A percentile compares a stretch with the other conserved stretches of the same genome.
phyloP scores from a whole-genome alignment of 257 asterid genomes.

The Thymus mandschuricus region DNA sequence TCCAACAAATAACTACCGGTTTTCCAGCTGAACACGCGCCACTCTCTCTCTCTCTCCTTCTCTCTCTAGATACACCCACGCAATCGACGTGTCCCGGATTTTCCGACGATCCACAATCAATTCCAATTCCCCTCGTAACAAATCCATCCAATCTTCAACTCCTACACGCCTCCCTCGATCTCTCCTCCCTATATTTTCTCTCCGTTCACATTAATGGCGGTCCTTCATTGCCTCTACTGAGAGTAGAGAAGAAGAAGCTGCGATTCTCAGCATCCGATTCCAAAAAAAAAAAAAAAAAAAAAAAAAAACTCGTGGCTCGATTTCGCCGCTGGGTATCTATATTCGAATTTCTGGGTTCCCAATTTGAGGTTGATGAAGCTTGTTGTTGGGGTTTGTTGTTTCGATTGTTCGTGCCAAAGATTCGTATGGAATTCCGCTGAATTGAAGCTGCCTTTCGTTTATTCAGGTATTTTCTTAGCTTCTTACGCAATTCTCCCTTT shows the following conservation, averaged over 20 bases:
- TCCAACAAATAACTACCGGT: constrained; percentile 26
- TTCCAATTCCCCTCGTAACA: constrained; percentile 1
- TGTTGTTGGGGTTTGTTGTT: constrained; percentile 20
- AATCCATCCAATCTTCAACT: not conserved
- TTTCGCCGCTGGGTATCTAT: not conserved
- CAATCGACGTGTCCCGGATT: constrained; percentile 25
- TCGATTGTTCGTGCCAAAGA: constrained; percentile 5
- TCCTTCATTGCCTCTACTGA: constrained; percentile 31
- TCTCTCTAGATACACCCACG: not conserved
- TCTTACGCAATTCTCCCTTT: not conserved
- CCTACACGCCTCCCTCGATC: not conserved
- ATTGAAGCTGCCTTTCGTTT: constrained; percentile 24
- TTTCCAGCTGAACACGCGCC: too few relatives aligned
- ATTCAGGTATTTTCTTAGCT: constrained; percentile 18
- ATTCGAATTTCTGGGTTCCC: not conserved
- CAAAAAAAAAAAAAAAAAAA: not conserved
- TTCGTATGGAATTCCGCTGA: constrained; percentile 35
- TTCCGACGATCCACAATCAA: constrained; percentile 25
- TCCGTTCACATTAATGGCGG: constrained; percentile 28
- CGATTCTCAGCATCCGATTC: constrained; percentile 33
- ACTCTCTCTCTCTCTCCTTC: too few relatives aligned
- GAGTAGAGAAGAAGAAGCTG: constrained; percentile 14
- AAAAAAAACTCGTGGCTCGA: constrained; percentile 4
- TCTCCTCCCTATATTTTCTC: constrained; percentile 25
- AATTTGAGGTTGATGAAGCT: constrained; percentile 31